phyloP scores from a whole-genome alignment of 2,329 filamentous ascomycete genomes.

The Rhinocladiella mackenziei region DNA sequence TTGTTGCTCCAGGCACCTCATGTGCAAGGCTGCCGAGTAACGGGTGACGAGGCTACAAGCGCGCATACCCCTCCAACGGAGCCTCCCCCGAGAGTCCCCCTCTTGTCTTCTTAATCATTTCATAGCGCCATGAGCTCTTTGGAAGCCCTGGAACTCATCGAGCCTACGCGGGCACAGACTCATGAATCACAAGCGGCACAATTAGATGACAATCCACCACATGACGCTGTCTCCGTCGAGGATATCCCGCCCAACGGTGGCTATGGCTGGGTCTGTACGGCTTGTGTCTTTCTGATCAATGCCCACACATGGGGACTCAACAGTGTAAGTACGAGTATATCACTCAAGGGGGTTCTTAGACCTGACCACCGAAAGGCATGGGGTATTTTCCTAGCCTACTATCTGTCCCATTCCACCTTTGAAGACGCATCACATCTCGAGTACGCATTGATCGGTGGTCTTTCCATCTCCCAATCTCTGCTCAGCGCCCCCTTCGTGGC shows the following conservation, averaged over 20 bases:
- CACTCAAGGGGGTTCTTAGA: background rate
- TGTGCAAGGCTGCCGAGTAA: no score
- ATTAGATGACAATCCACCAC: no score
- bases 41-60: no score
- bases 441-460: conserved; percentile 34
- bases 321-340: conserved; percentile 19
- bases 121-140: no score
- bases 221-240: conserved; percentile 15
- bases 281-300: conserved; percentile 32
- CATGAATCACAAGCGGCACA: no score
- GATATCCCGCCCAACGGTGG: conserved; percentile 30
- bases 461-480: conserved; percentile 29
- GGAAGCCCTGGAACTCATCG: no score
- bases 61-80: no score
- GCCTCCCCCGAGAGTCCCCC: no score
- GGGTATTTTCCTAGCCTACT: conserved; percentile 44
- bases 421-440: conserved; percentile 29
- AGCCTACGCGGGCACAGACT: no score
- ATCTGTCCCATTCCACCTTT: conserved; percentile 34
- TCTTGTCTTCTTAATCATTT: no score
- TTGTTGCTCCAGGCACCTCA: no score
- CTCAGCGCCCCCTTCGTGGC: conserved; percentile 32
- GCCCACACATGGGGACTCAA: conserved; percentile 35
- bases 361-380: conserved; percentile 30
- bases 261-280: conserved; percentile 34